Evolutionary conservation across 2,329 filamentous ascomycete species (phyloP).

Genomic region (Aspergillus neoniger): DNA sequence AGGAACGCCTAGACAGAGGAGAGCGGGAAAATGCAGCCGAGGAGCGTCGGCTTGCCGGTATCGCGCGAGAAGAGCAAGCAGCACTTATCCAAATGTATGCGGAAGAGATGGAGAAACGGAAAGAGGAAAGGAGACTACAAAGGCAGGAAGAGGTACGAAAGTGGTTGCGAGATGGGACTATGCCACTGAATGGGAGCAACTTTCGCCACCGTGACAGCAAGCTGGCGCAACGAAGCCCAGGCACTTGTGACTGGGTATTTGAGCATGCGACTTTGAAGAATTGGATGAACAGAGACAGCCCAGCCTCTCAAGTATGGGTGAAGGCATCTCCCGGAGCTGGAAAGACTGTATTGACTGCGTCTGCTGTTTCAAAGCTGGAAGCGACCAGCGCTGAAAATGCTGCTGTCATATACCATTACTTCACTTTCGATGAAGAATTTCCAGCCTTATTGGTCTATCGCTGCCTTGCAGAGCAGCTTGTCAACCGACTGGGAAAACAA

Average conservation of each 20-base stretch:
- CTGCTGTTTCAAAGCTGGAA: not conserved
- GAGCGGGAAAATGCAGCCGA: not conserved
- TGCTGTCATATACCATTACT: conserved; percentile 4
- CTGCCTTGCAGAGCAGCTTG: conserved; percentile 7
- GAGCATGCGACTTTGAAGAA: not conserved
- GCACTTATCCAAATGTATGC: not conserved
- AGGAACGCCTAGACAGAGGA: not conserved
- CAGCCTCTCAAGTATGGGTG: not conserved
- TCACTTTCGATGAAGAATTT: conserved; percentile 5
- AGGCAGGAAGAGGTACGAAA: conserved; percentile 1
- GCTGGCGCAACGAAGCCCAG: not conserved
- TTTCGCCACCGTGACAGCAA: conserved; percentile 5
- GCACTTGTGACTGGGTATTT: not conserved
- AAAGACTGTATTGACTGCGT: conserved; percentile 4
- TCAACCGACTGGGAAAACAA: conserved; percentile 3
- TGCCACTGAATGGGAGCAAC: conserved; percentile 1
- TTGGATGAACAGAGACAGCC: not conserved
- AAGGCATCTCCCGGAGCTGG: not conserved
- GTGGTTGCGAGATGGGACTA: not conserved
- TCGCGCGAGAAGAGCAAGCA: conserved; percentile 1
- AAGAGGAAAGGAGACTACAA: conserved; percentile 1
- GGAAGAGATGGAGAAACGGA: conserved; percentile 1
- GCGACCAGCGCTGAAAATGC: not conserved
- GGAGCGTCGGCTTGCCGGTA: conserved; percentile 1
- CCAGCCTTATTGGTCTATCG: not conserved